Evolutionary conservation across 495 filamentous ascomycete species (phyloP).

Genomic region (Zalerion maritima): DNA sequence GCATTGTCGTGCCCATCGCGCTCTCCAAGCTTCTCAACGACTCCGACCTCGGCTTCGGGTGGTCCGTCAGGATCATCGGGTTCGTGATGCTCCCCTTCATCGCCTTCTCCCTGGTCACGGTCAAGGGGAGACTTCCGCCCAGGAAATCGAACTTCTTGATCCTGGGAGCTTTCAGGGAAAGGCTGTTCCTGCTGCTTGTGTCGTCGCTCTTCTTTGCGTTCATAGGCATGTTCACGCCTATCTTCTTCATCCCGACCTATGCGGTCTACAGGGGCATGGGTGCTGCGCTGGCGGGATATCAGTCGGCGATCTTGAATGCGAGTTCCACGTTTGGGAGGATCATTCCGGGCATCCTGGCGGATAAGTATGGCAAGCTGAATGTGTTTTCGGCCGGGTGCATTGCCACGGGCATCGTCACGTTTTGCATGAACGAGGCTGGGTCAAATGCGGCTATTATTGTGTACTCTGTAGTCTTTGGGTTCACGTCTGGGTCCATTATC

Average conservation of each 20-base stretch:
- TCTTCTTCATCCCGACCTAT: conserved; percentile 43
- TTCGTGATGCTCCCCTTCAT: conserved; percentile 41
- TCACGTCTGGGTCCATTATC: conserved; percentile 30
- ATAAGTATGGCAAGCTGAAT: conserved; percentile 40
- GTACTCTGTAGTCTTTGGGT: conserved; percentile 19
- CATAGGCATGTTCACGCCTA: conserved; percentile 39
- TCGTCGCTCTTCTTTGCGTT: conserved; percentile 26
- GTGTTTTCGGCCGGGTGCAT: conserved; percentile 21
- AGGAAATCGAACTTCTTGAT: conserved; percentile 28
- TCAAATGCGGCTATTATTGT: conserved; percentile 28
- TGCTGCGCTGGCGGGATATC: conserved; percentile 25
- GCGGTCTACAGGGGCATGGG: conserved; percentile 33
- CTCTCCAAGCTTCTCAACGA: conserved; percentile 26
- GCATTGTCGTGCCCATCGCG: conserved; percentile 35
- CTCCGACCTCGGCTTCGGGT: conserved; percentile 36
- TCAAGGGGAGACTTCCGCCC: conserved; percentile 31
- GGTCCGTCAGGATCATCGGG: conserved; percentile 43
- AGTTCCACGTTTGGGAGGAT: conserved; percentile 42
- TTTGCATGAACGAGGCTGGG: conserved; percentile 24
- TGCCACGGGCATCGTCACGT: conserved; percentile 22
- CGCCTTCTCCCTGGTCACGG: conserved; percentile 21
- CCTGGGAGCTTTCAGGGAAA: conserved; percentile 23
- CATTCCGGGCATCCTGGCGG: conserved; percentile 38
- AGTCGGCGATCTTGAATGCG: conserved; percentile 36
- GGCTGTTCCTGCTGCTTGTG: conserved; percentile 22